Conservation (phyloP, 345 rosid genomes). For the Dimocarpus longan region DNA sequence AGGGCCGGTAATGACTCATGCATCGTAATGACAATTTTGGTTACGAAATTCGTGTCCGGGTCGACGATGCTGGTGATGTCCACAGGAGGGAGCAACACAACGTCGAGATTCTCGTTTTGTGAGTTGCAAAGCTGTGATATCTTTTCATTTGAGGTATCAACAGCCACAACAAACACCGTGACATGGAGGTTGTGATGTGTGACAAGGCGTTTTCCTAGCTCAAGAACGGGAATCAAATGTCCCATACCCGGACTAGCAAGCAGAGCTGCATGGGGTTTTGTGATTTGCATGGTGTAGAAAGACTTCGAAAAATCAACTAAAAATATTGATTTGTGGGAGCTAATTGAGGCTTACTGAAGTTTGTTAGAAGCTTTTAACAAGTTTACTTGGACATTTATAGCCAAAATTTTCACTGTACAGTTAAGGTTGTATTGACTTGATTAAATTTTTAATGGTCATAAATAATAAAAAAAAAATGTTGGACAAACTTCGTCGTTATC, state of each 20-base stretch:
- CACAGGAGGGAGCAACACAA: conserved; percentile 28
- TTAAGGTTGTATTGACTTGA: no score
- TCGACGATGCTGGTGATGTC: conserved; percentile 29
- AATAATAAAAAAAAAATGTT: no score
- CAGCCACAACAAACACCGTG: conserved; percentile 34
- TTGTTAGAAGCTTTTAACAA: not conserved
- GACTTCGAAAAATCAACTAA: not conserved
- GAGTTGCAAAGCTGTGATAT: conserved; percentile 20
- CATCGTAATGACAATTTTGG: conserved; percentile 17
- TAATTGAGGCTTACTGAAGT: not conserved
- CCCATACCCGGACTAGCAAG: conserved; percentile 59
- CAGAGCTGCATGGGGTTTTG: conserved; percentile 35
- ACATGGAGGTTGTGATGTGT: conserved; percentile 30
- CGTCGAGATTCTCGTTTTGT: conserved; percentile 4
- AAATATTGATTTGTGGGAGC: not conserved
- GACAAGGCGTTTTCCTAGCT: conserved; percentile 44
- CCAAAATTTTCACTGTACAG: not conserved
- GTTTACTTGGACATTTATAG: not conserved
- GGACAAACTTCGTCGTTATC: not conserved
- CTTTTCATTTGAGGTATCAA: conserved; percentile 4
- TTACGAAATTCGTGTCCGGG: not conserved
- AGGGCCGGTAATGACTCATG: conserved; percentile 22
- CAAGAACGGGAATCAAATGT: conserved; percentile 52
- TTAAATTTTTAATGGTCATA: not conserved
- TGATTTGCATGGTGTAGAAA: conserved; percentile 12